Evolutionary conservation across 441 rosid genomes (phyloP), one percentile per base, ranked within the genome.

Genomic region (Theobroma grandiflorum): DNA sequence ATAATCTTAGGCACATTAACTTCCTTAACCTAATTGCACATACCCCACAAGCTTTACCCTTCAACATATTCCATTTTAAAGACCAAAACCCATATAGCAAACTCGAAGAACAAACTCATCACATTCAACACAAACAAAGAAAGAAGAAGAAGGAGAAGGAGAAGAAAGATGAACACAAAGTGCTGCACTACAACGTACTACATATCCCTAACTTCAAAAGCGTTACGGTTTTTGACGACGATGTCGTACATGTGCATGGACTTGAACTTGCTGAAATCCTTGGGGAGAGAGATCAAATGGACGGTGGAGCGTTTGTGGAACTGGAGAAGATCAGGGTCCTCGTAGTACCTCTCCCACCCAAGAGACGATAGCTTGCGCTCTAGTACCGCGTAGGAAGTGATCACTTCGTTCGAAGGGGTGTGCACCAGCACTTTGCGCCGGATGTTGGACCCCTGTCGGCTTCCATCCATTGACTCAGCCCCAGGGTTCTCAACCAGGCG

Each of bases 321-420:
- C 77, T 93, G 98, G 49, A 91, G 90, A 26, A 93, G 95, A 10
- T 84, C 78, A 2, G 94, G 95, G 4, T 93, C 93, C 0, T 86
- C 90, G 42, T 89, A 84, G 82, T 93, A 91, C 85, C 94, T 87
- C 81, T 93, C 94, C 99, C 99, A 92, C 2, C 99, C 99, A 0
- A 93, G 94, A 45, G 88, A 70, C 55, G 18, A 40, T 10, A 95
- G 86, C 83, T 89, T 90, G 63, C 81, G 80, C 82, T 91, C 91
- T 26, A 95, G 97, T 45, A 82, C 87, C 0, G 82, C 82, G 66
- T 91, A 93, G 8, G 94, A 91, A 2, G 90, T 88, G 26, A 93
- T 89, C 10, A 88, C 90, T 53, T 95, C 97, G 50, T 91, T 86
- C 3, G 86, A 79, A 2, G 97, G 95, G 12, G 76, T 79, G 80